These are phyloP conservation scores for Claviceps sp. DNA, from an alignment of 2,329 filamentous ascomycete species.

Conservation along the genomic window DNA sequence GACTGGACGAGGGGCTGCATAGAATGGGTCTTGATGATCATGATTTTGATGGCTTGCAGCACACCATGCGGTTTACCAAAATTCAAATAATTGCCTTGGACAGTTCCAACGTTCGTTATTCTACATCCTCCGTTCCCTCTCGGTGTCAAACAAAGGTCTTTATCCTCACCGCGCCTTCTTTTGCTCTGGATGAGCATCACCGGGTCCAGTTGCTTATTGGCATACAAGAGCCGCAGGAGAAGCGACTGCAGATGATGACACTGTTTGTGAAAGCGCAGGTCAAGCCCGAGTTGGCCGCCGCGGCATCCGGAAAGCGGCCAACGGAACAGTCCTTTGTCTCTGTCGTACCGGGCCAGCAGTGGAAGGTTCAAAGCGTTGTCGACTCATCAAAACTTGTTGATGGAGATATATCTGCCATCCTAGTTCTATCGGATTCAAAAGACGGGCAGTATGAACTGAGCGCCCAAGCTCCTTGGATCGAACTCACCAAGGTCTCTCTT, in stretches of 20 bases:
- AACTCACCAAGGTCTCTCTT: conserved; percentile 51
- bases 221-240: conserved; percentile 56
- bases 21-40: conserved; percentile 61
- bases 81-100: conserved; percentile 54
- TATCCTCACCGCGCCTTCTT: conserved; percentile 47
- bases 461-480: conserved; percentile 63
- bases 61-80: conserved; percentile 59
- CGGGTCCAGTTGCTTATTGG: conserved; percentile 49
- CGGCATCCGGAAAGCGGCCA: conserved; percentile 10
- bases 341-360: conserved; percentile 30
- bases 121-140: conserved; percentile 38
- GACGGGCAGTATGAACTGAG: conserved; percentile 54
- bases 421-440: conserved; percentile 54
- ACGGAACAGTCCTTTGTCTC: conserved; percentile 13
- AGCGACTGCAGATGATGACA: conserved; percentile 52
- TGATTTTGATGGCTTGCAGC: conserved; percentile 56
- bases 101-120: conserved; percentile 47
- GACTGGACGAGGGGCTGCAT: conserved; percentile 59
- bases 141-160: conserved; percentile 49
- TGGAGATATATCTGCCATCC: conserved; percentile 51
- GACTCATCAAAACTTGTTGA: conserved; percentile 63
- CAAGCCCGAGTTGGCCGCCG: conserved; percentile 15
- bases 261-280: conserved; percentile 39
- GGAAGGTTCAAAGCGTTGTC: conserved; percentile 52
- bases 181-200: conserved; percentile 37